Conservation (phyloP, 164 flowering plant genomes). For the Magnolia sinica region DNA sequence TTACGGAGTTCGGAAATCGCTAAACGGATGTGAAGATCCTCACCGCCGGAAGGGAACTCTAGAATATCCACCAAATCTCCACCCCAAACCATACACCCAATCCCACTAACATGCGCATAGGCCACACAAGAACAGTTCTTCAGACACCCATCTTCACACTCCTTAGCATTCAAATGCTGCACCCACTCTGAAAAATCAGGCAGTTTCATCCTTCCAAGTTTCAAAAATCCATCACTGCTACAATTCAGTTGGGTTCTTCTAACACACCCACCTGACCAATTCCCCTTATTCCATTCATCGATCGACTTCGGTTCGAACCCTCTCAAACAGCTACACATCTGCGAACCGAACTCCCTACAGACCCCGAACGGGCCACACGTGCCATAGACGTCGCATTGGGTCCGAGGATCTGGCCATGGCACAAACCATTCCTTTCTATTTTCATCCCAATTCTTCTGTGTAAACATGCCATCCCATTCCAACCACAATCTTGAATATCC, state of each 20-base stretch:
- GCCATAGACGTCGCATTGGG: constrained; percentile 12
- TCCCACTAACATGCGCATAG: no score
- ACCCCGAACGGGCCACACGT: constrained; percentile 17
- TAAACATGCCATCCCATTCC: neutral
- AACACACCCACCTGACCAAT: constrained; percentile 20
- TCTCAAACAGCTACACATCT: neutral
- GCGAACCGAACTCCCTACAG: neutral
- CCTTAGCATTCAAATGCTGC: no score
- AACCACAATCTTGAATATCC: neutral
- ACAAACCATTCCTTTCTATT: constrained; percentile 6
- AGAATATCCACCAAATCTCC: no score
- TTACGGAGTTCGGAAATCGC: no score
- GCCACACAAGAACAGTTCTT: no score
- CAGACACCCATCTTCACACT: no score
- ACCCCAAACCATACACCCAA: no score
- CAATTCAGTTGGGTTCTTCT: constrained; percentile 8
- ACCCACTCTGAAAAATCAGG: no score
- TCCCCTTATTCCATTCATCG: constrained; percentile 10
- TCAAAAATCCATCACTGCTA: no score
- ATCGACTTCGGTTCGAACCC: constrained; percentile 13
- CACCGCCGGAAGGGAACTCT: no score
- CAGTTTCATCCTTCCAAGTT: no score
- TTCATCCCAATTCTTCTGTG: neutral
- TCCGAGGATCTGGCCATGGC: neutral
- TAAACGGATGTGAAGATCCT: no score